phyloP scores from a whole-genome alignment of 805 yeast genomes.

The Zygosaccharomyces bailii region DNA sequence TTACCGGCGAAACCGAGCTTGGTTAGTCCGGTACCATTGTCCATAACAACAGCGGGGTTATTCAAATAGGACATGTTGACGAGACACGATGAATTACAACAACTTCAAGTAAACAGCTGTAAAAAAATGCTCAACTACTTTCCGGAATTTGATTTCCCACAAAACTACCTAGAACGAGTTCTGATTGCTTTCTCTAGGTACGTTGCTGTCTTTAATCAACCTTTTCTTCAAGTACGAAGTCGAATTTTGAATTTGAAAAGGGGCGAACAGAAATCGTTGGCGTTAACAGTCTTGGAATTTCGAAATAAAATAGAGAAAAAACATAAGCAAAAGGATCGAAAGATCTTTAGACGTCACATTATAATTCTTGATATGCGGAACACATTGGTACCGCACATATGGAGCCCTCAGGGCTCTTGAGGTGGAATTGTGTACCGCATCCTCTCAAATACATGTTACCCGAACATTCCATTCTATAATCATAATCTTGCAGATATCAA shows the following conservation, averaged over 20 bases:
- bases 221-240: background rate
- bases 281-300: background rate
- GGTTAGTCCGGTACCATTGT: conserved; percentile 97
- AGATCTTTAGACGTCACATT: background rate
- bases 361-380: background rate
- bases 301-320: background rate
- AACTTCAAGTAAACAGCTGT: background rate
- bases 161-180: background rate
- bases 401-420: background rate
- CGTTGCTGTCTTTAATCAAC: background rate
- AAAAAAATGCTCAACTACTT: background rate
- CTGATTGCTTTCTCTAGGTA: background rate
- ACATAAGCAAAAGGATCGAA: background rate
- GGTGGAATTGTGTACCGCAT: background rate
- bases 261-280: conserved; percentile 4
- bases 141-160: background rate
- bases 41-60: conserved; percentile 95
- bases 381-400: background rate
- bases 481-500: background rate
- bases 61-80: conserved; percentile 55
- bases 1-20: conserved; percentile 98
- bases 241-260: conserved; percentile 4
- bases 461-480: background rate
- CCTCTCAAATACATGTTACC: background rate
- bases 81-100: background rate